Base-by-base conservation (phyloP, 1,139 yeast species). In the Nadsonia commutata region DNA sequence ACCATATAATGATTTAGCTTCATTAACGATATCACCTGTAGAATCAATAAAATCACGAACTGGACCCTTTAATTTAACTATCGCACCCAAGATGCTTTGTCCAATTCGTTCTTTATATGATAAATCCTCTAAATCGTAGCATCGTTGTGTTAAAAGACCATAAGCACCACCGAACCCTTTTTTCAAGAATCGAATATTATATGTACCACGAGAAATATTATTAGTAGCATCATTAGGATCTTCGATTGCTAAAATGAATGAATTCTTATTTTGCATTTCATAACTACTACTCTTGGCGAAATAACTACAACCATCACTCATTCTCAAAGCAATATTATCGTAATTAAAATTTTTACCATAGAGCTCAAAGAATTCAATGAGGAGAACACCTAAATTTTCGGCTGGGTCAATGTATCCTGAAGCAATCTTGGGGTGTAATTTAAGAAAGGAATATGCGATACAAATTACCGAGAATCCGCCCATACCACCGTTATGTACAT, bases 401-500 rank as follows among this genome's bases (percentile, higher is more conserved):
- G 72, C 55, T 0, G 86, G 77, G 40, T 74, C 70, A 51, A 88
- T 80, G 42, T 77, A 75, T 7, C 74, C 68, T 0, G 94, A 75
- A 2, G 80, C 63, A 4, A 88, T 56, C 51, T 86, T 70, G 11
- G 96, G 96, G 60, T 90, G 98, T 42, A 55, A 64, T 51, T 69
- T 72, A 49, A 93, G 63, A 57, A 90, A 88, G 27, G 94, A 81
- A 55, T 81, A 81, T 33, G 85, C 86, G 56, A 90, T 62, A 53
- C 95, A 86, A 38, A 88, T 85, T 20, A 88, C 84, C 7, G 96
- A 78, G 57, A 82, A 90, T 0, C 98, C 98, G 23, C 99, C 98
- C 18, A 93, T 66, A 0, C 98, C 98, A 46, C 99, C 99, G 19
- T 80, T 80, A 56, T 83, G 94, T n/a, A 90, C 98, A 54, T 85